These are phyloP conservation scores for Neonectria sp. DNA, from an alignment of 2,329 filamentous ascomycete genomes.

Conservation along the genomic window DNA sequence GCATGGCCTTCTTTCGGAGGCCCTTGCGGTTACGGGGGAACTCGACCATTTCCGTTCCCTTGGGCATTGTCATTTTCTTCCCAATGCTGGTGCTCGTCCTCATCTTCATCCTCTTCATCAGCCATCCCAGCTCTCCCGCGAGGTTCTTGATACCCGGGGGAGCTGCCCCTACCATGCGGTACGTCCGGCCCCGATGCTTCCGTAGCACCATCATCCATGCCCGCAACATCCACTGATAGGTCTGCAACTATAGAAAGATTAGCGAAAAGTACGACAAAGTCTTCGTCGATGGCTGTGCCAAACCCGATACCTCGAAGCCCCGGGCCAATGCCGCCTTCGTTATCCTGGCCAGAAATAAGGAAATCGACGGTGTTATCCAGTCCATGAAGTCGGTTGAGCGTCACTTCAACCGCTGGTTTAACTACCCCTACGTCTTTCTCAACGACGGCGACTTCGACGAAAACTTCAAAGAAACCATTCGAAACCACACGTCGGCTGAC, in stretches of 20 bases:
- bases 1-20: constrained; percentile 85
- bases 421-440: constrained; percentile 98
- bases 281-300: constrained; percentile 90
- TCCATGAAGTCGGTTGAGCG: constrained; percentile 98
- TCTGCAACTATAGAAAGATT: constrained; percentile 78
- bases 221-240: constrained; percentile 32
- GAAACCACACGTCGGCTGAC: constrained; percentile 88
- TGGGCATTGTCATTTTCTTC: constrained; percentile 94
- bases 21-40: constrained; percentile 92
- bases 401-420: constrained; percentile 99
- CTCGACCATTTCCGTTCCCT: constrained; percentile 91
- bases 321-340: constrained; percentile 96
- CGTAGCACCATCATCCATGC: not conserved
- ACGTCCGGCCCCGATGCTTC: constrained; percentile 51
- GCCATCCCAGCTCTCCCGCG: constrained; percentile 86
- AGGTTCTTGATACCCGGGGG: constrained; percentile 90
- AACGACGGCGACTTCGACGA: constrained; percentile 98
- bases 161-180: constrained; percentile 91
- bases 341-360: constrained; percentile 95
- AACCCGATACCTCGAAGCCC: constrained; percentile 82
- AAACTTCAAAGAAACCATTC: constrained; percentile 89
- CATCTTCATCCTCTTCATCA: constrained; percentile 90
- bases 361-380: constrained; percentile 94
- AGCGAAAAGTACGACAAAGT: constrained; percentile 98
- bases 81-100: constrained; percentile 92